A percentile compares a stretch with the other conserved stretches of the same genome.
phyloP scores from a whole-genome alignment of 768 basidiomycete genomes.

The Kwoniella pini region DNA sequence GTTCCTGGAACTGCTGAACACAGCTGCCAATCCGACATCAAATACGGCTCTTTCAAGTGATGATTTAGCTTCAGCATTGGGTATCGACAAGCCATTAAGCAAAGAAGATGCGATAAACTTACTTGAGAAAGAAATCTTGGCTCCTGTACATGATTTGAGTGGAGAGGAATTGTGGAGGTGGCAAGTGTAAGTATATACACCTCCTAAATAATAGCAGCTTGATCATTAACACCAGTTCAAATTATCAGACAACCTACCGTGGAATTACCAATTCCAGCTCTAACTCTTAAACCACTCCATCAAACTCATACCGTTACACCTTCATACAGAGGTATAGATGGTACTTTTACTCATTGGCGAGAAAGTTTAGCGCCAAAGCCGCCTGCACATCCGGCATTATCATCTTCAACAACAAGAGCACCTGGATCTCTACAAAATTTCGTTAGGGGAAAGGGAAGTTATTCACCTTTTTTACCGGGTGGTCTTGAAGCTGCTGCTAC shows the following conservation, averaged over 20 bases:
- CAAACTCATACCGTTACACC: conserved; percentile 51
- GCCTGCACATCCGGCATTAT: conserved; percentile 62
- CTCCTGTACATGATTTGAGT: conserved; percentile 68
- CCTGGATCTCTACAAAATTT: conserved; percentile 78
- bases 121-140: conserved; percentile 73
- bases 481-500: conserved; percentile 70
- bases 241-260: conserved; percentile 65
- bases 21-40: conserved; percentile 18
- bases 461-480: conserved; percentile 92
- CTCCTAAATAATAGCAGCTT: no score
- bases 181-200: conserved; percentile 77
- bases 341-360: conserved; percentile 58
- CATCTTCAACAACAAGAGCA: conserved; percentile 82
- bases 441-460: conserved; percentile 88
- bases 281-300: conserved; percentile 39
- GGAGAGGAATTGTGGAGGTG: conserved; percentile 74
- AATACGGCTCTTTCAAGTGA: conserved; percentile 22
- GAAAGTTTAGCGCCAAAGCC: conserved; percentile 58
- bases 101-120: conserved; percentile 52
- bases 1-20: conserved; percentile 29
- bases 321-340: conserved; percentile 42
- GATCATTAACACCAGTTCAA: no score
- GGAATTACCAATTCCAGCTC: conserved; percentile 62
- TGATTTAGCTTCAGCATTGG: conserved; percentile 36
- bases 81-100: conserved; percentile 29